Base-by-base conservation (phyloP, 768 basidiomycete species). In the Leucosporidium scottii region DNA sequence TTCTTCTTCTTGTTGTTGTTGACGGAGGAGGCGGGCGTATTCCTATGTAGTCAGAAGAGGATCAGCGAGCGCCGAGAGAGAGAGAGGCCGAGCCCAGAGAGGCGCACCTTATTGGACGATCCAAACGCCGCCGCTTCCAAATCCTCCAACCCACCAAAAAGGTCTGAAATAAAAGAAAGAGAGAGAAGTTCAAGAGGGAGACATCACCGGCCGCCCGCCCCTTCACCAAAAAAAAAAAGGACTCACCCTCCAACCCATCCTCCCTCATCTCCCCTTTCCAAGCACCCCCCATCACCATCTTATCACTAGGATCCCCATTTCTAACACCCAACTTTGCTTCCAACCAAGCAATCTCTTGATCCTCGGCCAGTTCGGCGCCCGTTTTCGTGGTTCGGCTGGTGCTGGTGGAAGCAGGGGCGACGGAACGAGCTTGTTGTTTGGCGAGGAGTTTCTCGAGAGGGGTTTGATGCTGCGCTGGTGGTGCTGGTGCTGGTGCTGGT, bases 181-280 rank as follows among this genome's bases (percentile, higher is more conserved):
- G n/a, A n/a, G n/a, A n/a, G n/a, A n/a, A n/a, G n/a, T n/a, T n/a
- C n/a, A n/a, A n/a, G n/a, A n/a, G n/a, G n/a, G n/a, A n/a, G n/a
- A n/a, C n/a, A n/a, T n/a, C n/a, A n/a, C n/a, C n/a, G n/a, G n/a
- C n/a, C n/a, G n/a, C n/a, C n/a, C n/a, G n/a, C n/a, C n/a, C n/a
- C n/a, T n/a, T n/a, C n/a, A n/a, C n/a, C n/a, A n/a, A n/a, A n/a
- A n/a, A n/a, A 59, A 55, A 25, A 61, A 48, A 21, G 27, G 4
- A 73, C 79, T 54, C 61, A 91, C 93, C 93, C 74, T 87, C 90
- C 21, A 96, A 79, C 6, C 91, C 93, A 78, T 97, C 93, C 2
- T 84, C 85, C 49, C 85, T 87, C 44, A 82, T 76, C 0, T 78
- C 80, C 30, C 78, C 81, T 23, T 77, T 75, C 59, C 77, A 82